phyloP scores from a whole-genome alignment of 495 filamentous ascomycete species.

The Jackrogersella minutella region DNA sequence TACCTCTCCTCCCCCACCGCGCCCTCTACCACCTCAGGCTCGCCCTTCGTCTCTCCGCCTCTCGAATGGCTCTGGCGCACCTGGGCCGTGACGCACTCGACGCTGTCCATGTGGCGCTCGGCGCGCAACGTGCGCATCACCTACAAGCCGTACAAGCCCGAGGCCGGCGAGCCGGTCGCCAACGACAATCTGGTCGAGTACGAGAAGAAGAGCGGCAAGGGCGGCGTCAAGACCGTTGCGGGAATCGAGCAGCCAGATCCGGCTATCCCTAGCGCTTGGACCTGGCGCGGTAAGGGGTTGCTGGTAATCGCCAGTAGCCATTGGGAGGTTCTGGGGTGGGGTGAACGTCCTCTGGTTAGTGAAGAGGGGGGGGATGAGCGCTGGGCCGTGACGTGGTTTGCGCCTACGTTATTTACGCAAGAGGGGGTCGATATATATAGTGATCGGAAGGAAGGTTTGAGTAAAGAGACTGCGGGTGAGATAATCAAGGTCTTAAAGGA shows the following conservation, averaged over 20 bases:
- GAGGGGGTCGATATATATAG: slow-evolving; percentile 79
- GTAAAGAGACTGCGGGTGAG: slow-evolving; percentile 52
- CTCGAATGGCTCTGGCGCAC: slow-evolving; percentile 69
- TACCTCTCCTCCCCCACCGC: slow-evolving; percentile 44
- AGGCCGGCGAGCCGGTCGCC: slow-evolving; percentile 39
- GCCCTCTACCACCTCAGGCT: slow-evolving; percentile 28
- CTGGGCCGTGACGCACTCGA: slow-evolving; percentile 80
- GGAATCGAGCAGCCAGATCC: slow-evolving; percentile 67
- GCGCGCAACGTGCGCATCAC: slow-evolving; percentile 79
- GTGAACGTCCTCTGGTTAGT: slow-evolving; percentile 51
- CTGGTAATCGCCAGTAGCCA: slow-evolving; percentile 68
- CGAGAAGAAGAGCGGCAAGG: slow-evolving; percentile 59
- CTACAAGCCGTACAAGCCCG: slow-evolving; percentile 61
- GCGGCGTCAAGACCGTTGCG: slow-evolving; percentile 60
- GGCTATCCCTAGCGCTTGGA: slow-evolving; percentile 59
- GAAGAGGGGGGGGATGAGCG: slow-evolving; percentile 50
- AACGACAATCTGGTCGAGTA: slow-evolving; percentile 76
- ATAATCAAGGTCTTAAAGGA: slow-evolving; percentile 55
- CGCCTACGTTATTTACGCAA: slow-evolving; percentile 75
- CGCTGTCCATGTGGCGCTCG: slow-evolving; percentile 76
- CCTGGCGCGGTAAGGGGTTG: slow-evolving; percentile 76
- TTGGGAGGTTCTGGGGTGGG: slow-evolving; percentile 80
- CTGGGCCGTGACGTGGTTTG: slow-evolving; percentile 81
- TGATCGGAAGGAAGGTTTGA: slow-evolving; percentile 60
- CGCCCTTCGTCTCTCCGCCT: slow-evolving; percentile 58